Percentiles rank a stretch among this genome's conserved stretches.
Conservation (phyloP, 176 grass and related monocot genomes). For the Rhynchospora pubera region DNA sequence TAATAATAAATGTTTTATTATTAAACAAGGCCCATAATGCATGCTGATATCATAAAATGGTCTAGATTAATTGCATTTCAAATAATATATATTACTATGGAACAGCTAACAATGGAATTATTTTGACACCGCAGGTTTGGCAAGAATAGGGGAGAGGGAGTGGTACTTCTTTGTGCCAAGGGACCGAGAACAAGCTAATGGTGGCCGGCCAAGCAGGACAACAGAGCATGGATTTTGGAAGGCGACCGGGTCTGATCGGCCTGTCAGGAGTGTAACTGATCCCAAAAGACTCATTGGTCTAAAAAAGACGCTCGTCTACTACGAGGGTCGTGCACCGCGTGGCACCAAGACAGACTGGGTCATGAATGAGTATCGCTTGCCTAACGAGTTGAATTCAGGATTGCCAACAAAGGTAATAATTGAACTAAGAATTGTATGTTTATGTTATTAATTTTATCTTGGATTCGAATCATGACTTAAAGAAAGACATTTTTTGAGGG, state of each 20-base stretch:
- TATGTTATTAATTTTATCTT: background rate
- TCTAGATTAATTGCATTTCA: background rate
- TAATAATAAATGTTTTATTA: too few species aligned
- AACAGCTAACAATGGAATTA: background rate
- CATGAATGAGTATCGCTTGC: conserved; percentile 97
- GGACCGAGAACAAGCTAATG: conserved; percentile 47
- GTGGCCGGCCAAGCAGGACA: conserved; percentile 62
- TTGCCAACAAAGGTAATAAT: conserved; percentile 28
- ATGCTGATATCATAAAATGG: background rate
- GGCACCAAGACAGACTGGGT: conserved; percentile 92
- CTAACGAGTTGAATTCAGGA: conserved; percentile 9
- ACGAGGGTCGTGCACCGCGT: conserved; percentile 63
- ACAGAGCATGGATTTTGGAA: conserved; percentile 96
- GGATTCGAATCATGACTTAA: background rate
- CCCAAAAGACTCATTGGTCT: conserved; percentile 84
- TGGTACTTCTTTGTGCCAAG: conserved; percentile 99
- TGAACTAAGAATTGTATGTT: background rate
- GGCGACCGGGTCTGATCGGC: conserved; percentile 78
- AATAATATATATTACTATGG: background rate
- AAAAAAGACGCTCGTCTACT: conserved; percentile 97
- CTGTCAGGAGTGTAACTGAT: conserved; percentile 60
- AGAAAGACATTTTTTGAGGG: background rate
- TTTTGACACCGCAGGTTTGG: conserved; percentile 23
- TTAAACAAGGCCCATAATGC: too few species aligned
- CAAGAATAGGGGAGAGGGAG: conserved; percentile 75